phyloP scores from a whole-genome alignment of 805 yeast genomes.

The Spathaspora passalidarum region DNA sequence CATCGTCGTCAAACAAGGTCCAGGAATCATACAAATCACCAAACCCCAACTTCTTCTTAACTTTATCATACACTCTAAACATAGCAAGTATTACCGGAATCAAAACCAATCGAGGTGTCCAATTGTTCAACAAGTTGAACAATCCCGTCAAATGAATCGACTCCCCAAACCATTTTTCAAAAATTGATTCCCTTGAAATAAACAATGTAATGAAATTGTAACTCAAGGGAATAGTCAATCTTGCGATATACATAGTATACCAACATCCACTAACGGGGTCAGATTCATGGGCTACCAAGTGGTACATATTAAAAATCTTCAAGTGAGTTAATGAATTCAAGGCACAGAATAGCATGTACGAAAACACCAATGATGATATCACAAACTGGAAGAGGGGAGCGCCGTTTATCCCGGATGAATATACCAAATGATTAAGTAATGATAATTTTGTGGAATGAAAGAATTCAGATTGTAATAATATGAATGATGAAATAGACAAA shows the following conservation, averaged over 20 bases:
- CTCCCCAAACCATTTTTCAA: constrained; percentile 72
- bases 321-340: constrained; percentile 64
- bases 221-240: constrained; percentile 66
- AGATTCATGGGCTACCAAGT: constrained; percentile 65
- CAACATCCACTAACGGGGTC: constrained; percentile 75
- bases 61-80: constrained; percentile 64
- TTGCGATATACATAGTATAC: constrained; percentile 75
- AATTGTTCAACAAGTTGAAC: constrained; percentile 66
- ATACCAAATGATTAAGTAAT: constrained; percentile 47
- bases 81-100: constrained; percentile 65
- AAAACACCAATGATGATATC: constrained; percentile 41
- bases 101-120: constrained; percentile 72
- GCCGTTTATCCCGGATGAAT: constrained; percentile 12
- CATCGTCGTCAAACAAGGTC: constrained; percentile 36
- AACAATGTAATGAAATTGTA: constrained; percentile 74
- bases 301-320: constrained; percentile 72
- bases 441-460: constrained; percentile 68
- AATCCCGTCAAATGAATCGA: constrained; percentile 74
- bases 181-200: constrained; percentile 48
- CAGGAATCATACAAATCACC: constrained; percentile 37
- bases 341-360: constrained; percentile 69
- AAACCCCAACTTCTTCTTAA: constrained; percentile 42
- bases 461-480: constrained; percentile 70
- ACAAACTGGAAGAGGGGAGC: constrained; percentile 32
- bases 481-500: constrained; percentile 44